Evolutionary conservation across 495 filamentous ascomycete species (phyloP), one percentile per base, ranked within the genome.

Genomic region (Podospora pseudoanserina): DNA sequence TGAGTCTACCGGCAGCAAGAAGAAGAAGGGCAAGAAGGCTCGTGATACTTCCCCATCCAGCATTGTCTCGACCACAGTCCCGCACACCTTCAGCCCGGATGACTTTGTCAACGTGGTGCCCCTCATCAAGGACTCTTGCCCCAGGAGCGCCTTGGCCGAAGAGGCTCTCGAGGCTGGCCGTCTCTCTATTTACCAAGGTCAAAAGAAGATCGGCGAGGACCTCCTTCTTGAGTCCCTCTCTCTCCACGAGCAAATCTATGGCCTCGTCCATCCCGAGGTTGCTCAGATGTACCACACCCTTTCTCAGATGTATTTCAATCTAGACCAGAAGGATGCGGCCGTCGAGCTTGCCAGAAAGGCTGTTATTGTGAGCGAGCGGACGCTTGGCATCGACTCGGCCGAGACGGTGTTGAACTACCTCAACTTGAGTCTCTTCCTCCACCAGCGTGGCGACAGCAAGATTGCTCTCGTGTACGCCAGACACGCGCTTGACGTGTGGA

Each of bases 161-260:
- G 96, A 99, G 77, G 93, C 96, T 28, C 81, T 98, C 64, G 96
- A 98, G 79, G 96, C 93, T 62, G 96, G 95, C 20, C 91, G 93
- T 53, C 94, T 97, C 73, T 97, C 94, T 54, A 89, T 99, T 74
- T 88, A 92, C 78, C 94, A 97, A 76, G 90, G 92, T 75, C 91
- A 98, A 81, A 93, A 94, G 81, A 94, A 97, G 77, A 86, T 98
- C 60, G 96, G 96, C 63, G 94, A 97, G 81, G 95, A 98, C 77
- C 87, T 99, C 63, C 86, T 99, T 53, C 83, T 98, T 59, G 96
- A 99, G 77, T 97, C 93, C 23, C 84, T 99, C 68, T 96, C 95
- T 60, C 85, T 99, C 34, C 93, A 99, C 74, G 96, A 99, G 81
- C 96, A 99, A 79, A 97, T 99, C 74, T 99, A 99, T 74, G 96